Percentiles rank a stretch among this genome's conserved stretches.
Evolutionary conservation across 176 grass and related monocot genomes (phyloP).

Genomic region (Eragrostis curvula): DNA sequence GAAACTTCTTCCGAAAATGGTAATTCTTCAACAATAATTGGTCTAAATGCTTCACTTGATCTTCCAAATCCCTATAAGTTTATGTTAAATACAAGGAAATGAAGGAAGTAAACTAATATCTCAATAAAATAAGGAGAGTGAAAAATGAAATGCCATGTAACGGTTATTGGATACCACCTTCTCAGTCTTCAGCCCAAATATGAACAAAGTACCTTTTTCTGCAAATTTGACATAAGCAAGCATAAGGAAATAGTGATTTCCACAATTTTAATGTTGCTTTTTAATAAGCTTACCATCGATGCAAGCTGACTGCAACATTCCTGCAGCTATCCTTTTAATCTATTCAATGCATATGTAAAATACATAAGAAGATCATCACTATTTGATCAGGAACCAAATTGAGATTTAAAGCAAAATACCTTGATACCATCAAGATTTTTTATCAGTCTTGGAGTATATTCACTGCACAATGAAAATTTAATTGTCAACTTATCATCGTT

Average conservation of each 20-base stretch:
- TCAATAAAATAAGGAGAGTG: not conserved
- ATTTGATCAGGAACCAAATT: conserved; percentile 16
- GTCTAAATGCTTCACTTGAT: conserved; percentile 67
- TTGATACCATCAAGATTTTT: conserved; percentile 80
- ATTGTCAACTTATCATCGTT: conserved; percentile 39
- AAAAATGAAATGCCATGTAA: conserved; percentile 36
- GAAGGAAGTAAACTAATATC: conserved; percentile 26
- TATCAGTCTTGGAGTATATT: conserved; percentile 95
- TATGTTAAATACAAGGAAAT: conserved; percentile 41
- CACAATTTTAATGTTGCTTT: conserved; percentile 28
- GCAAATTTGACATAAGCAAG: conserved; percentile 45
- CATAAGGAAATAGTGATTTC: conserved; percentile 31
- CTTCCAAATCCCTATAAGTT: conserved; percentile 71
- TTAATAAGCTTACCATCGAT: conserved; percentile 69
- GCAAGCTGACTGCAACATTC: conserved; percentile 96
- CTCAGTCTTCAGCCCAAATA: conserved; percentile 85
- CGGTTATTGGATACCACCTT: conserved; percentile 63
- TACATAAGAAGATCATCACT: conserved; percentile 13
- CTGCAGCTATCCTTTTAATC: conserved; percentile 87
- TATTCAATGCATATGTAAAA: conserved; percentile 47
- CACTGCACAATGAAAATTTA: conserved; percentile 70
- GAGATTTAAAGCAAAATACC: conserved; percentile 59
- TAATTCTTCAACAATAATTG: conserved; percentile 69
- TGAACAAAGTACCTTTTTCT: conserved; percentile 83
- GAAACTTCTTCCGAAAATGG: conserved; percentile 80